Percentiles rank a stretch among this genome's conserved stretches.
These are phyloP conservation scores for Tetracladium setigerum DNA, from an alignment of 495 filamentous ascomycete species.

Conservation along the genomic window DNA sequence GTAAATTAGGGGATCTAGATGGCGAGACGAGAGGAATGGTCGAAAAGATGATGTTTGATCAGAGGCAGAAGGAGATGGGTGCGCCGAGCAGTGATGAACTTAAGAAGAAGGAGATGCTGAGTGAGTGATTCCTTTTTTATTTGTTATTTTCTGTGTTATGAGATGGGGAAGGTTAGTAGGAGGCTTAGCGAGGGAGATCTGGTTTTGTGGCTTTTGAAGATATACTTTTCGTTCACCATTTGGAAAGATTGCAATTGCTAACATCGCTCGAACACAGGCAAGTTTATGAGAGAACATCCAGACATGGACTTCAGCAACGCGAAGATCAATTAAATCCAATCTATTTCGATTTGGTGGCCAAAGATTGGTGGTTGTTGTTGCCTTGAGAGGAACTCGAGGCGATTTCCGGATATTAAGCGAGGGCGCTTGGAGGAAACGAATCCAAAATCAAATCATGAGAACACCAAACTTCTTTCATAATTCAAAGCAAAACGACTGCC, in stretches of 20 bases:
- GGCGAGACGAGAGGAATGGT: slow-evolving; percentile 97
- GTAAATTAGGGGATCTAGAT: slow-evolving; percentile 82
- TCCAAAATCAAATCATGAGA: too few species aligned
- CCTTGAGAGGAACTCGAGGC: too few species aligned
- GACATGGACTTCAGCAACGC: slow-evolving; percentile 84
- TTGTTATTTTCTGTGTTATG: background rate
- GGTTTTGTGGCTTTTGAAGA: background rate
- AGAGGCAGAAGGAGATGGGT: slow-evolving; percentile 92
- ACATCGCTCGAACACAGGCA: too few species aligned
- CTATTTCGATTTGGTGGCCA: background rate
- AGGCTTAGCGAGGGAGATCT: background rate
- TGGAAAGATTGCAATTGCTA: too few species aligned
- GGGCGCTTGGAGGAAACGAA: too few species aligned
- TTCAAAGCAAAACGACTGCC: too few species aligned
- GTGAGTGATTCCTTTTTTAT: background rate
- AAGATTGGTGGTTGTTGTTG: too few species aligned
- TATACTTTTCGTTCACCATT: background rate
- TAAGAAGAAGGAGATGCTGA: slow-evolving; percentile 84
- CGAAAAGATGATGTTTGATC: slow-evolving; percentile 99
- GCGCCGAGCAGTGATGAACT: slow-evolving; percentile 84
- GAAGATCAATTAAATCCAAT: slow-evolving; percentile 45
- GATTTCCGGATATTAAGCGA: too few species aligned
- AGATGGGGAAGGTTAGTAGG: background rate
- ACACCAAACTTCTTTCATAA: too few species aligned
- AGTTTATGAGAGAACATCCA: slow-evolving; percentile 31